Base-by-base conservation (phyloP, 2,329 filamentous ascomycete species). In the Colletotrichum nymphaeae region DNA sequence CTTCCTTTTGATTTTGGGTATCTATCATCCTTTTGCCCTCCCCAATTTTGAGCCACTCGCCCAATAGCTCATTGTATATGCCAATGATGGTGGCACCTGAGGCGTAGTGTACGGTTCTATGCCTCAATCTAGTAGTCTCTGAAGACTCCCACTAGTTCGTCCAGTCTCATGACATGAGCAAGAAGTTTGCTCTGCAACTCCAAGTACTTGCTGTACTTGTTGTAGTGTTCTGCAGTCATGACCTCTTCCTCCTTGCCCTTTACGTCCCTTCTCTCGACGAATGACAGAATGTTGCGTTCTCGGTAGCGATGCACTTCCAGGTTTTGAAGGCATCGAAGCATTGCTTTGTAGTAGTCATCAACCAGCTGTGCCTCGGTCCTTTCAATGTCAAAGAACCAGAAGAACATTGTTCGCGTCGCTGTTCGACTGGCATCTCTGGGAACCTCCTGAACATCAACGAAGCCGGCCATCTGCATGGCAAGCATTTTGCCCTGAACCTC, bases 401-500 rank as follows among this genome's bases (percentile, higher is more conserved):
- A 90, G 81, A 95, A 98, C 28, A 98, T 89, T 0, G 95, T 97
- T 65, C 95, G 91, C 75, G 92, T 94, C 0, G 95, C 94, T 77
- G 93, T 90, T 42, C 95, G 92, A 74, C 92, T 93, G 76, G 93
- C 93, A 78, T 98, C 96, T 76, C 94, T 94, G 0, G 97, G 97
- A 0, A 99, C 93, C 84, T 99, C 97, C 81, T 99, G 97, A 6
- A 97, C 91, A 76, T 98, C 95, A 14, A 98, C 91, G 74, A 97
- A 92, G 2, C 97, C 96, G 22, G 92, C 91, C 81, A 95, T 92
- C 77, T 97, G 94, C 88, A 99, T 94, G 74, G 92, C 91, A 16
- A 94, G 92, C 83, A 98, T 92, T 75, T 95, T 93, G 71, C 93
- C 91, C 59, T 97, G 94, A 28, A 98, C 91, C 66, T 98, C 94